Base-by-base conservation (phyloP, 208 protist species). In the Trypanosomatidae sp. region DNA sequence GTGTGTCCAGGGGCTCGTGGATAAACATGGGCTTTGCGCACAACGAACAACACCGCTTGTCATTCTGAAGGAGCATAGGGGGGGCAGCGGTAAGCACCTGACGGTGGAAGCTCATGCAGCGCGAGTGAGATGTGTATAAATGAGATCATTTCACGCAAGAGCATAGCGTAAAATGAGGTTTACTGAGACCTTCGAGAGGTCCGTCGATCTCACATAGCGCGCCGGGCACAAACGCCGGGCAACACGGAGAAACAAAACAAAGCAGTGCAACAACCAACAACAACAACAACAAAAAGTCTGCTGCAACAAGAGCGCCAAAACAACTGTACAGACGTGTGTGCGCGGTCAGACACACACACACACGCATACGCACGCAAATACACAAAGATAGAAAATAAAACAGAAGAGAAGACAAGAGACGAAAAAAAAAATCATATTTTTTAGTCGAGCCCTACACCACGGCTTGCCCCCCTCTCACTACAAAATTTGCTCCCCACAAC, bases 231-330 rank as follows among this genome's bases (percentile, higher is more conserved):
- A n/a, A 15, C 8, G 8, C n/a, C 52, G n/a, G 9, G n/a, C 19
- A 10, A 58, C 4, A 33, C 19, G 0, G 4, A 33, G n/a, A 30
- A 9, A 15, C 25, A 2, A 53, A 3, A 22, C 0, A 15, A 30
- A n/a, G 19, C 8, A 55, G 22, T 19, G 22, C 17, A 36, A 43
- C 2, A 39, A 19, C 6, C 33, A 2, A 15, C 17, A 25, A 36
- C 59, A 72, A 3, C n/a, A n/a, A n/a, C n/a, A n/a, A n/a, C n/a
- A 64, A 53, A 62, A 46, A 13, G 30, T 65, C 12, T 47, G 52
- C 52, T 4, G 0, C 8, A 17, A n/a, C 52, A 33, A 19, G 8
- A 8, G 0, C n/a, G n/a, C n/a, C n/a, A n/a, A n/a, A n/a, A n/a
- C n/a, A n/a, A n/a, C n/a, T n/a, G n/a, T n/a, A n/a, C n/a, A n/a